Evolutionary conservation across 108 stramenopile species (phyloP), one percentile per base, ranked within the genome.

Genomic region (Tribonema minus): DNA sequence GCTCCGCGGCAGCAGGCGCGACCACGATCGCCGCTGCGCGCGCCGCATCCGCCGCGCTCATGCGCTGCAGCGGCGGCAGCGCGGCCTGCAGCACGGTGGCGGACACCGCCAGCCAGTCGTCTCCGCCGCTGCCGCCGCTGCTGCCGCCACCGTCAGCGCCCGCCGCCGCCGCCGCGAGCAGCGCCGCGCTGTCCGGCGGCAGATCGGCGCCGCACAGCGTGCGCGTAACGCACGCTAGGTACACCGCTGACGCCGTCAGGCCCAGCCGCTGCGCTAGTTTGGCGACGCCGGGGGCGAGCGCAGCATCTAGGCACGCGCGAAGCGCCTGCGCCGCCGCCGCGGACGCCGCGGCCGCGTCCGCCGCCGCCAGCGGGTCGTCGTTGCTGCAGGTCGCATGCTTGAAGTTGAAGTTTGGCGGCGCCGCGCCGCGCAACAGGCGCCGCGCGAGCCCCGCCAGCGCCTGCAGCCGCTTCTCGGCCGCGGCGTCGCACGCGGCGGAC

Each of bases 161-260:
- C 31, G 62, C 2, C 15, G 61, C 71, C 38, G 61, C 71, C 37
- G 60, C 29, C 31, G 71, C 38, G 46, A 72, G 30, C 71, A 60
- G 61, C 37, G 37, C 71, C 20, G 29, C 36, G 28, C 36, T n/a
- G n/a, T n/a, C n/a, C n/a, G n/a, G n/a, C n/a, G n/a, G n/a, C n/a
- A n/a, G n/a, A n/a, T n/a, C n/a, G n/a, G n/a, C 61, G 15, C 71
- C 71, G 38, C 71, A 72, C 23, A 72, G 71, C 71, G 62, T 61
- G 29, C 71, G 71, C 71, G 61, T 60, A 3, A 37, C 71, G 61
- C 37, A 36, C 27, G 71, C 61, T 0, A 72, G 61, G 71, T 72
- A 39, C n/a, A 72, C 71, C 23, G 61, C 60, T 28, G 71, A 72
- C 29, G 32, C 71, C 2, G 71, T 41, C 30, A 72, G 36, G 7